Evolutionary conservation across 441 rosid species (phyloP), one percentile per base, ranked within the genome.

Genomic region (Isatis lusitanica): DNA sequence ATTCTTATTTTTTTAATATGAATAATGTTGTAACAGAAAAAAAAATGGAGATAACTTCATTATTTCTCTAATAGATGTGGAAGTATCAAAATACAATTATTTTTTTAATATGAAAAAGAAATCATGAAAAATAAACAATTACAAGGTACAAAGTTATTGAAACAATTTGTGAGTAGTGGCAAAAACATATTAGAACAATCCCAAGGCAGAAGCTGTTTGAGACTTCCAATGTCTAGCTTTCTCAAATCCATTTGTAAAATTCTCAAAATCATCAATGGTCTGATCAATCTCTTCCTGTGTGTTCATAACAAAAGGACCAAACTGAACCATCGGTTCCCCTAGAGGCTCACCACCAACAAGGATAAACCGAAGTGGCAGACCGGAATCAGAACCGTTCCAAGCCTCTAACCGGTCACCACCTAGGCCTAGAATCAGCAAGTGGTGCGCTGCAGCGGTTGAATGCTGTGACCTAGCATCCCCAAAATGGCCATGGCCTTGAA

Each of bases 271-370:
- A 46, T 84, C 86, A 21, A 91, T 70, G 0, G 98, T 87, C 33
- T 75, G 83, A 28, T 91, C 97, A 39, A 93, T 90, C 83, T 93
- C 96, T 46, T 90, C 91, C 62, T 91, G 83, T 8, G 93, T 89
- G 74, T 93, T 93, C 98, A 93, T 93, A 69, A 93, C 98, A 79
- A 93, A 91, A 9, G 97, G 98, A 48, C 98, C 98, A 24, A 80
- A 77, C 70, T 93, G 98, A 13, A 59, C 91, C 43, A 93, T 33
- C 4, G 97, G 96, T 70, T 93, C 97, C 17, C 86, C 85, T 59
- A 93, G 47, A 0, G 97, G 96, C 67, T 93, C 85, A 5, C 97
- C 98, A 57, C 89, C 94, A 8, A 91, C 89, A 73, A 93, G 81
- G 38, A 91, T 74, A 71, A 93, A 93, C 83, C 94, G 85, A 21